phyloP scores from a whole-genome alignment of 1,284 basidiomycete species.

The Boletus semigastroideus region DNA sequence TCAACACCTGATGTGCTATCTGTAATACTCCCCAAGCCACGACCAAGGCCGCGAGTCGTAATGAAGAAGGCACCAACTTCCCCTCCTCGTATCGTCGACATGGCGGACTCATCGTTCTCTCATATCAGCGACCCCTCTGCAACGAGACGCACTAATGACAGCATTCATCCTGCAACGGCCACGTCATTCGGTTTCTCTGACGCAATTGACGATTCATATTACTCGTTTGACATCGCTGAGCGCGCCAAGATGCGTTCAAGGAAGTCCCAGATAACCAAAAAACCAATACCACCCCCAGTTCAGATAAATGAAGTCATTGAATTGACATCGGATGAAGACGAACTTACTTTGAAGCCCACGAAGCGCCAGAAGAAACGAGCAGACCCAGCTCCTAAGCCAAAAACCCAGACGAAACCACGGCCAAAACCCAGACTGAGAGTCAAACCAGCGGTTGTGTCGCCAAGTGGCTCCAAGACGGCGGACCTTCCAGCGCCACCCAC shows the following conservation, averaged over 20 bases:
- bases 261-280: conserved; percentile 22
- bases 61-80: conserved; percentile 19
- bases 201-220: conserved; percentile 20
- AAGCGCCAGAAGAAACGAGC: conserved; percentile 31
- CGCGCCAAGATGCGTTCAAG: conserved; percentile 46
- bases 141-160: conserved; percentile 18
- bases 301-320: conserved; percentile 30
- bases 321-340: conserved; percentile 34
- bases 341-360: conserved; percentile 25
- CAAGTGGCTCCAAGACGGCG: background rate
- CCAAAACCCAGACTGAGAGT: conserved; percentile 27
- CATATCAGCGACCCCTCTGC: conserved; percentile 25
- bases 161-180: conserved; percentile 18
- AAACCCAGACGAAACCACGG: conserved; percentile 17
- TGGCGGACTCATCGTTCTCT: conserved; percentile 17
- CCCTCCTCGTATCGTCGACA: background rate
- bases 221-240: conserved; percentile 42
- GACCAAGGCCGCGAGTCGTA: conserved; percentile 28
- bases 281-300: background rate
- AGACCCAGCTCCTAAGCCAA: conserved; percentile 9
- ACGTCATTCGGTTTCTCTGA: conserved; percentile 10
- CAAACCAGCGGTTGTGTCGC: conserved; percentile 8
- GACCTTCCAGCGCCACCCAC: background rate
- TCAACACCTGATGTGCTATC: conserved; percentile 3
- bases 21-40: conserved; percentile 10